Percentiles rank a stretch among this genome's conserved stretches.
Conservation (phyloP, 1,284 basidiomycete species). For the Trametes versicolor region DNA sequence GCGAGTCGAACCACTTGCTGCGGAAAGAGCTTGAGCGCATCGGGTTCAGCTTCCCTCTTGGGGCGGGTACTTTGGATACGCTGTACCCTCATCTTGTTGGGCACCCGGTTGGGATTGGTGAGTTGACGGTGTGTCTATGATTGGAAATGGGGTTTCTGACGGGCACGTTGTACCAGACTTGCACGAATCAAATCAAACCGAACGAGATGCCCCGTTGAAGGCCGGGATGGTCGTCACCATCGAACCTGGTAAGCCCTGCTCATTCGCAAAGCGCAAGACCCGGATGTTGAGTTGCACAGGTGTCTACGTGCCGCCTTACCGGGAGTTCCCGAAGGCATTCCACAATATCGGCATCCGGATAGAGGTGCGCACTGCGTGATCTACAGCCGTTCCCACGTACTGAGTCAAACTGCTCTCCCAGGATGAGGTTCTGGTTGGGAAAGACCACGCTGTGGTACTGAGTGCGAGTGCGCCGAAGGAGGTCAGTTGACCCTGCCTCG, state of each 20-base stretch:
- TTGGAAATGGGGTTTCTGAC: slow-evolving; percentile 5
- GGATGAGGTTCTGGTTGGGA: slow-evolving; percentile 88
- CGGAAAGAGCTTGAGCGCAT: slow-evolving; percentile 82
- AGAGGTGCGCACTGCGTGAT: slow-evolving; percentile 61
- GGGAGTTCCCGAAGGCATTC: slow-evolving; percentile 85
- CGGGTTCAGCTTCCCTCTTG: slow-evolving; percentile 71
- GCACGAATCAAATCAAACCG: slow-evolving; percentile 74
- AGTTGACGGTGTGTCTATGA: slow-evolving; percentile 36
- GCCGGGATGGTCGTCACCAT: slow-evolving; percentile 91
- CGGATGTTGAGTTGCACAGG: slow-evolving; percentile 49
- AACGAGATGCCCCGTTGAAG: slow-evolving; percentile 60
- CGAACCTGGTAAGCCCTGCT: slow-evolving; percentile 66
- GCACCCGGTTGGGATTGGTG: slow-evolving; percentile 88
- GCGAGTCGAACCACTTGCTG: slow-evolving; percentile 77
- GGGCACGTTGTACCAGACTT: slow-evolving; percentile 62
- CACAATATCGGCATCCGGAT: slow-evolving; percentile 92
- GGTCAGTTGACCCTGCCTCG: slow-evolving; percentile 50
- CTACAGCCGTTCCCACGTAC: background rate
- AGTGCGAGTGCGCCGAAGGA: slow-evolving; percentile 90
- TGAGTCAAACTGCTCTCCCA: slow-evolving; percentile 42
- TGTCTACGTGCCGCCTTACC: slow-evolving; percentile 84
- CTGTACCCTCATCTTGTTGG: slow-evolving; percentile 91
- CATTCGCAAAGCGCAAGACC: background rate
- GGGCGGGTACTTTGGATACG: slow-evolving; percentile 73
- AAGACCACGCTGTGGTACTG: slow-evolving; percentile 74